Percentiles rank a stretch among this genome's conserved stretches.
These are phyloP conservation scores for Eucalyptus tenuipes DNA, from an alignment of 345 rosid genomes.

Conservation along the genomic window DNA sequence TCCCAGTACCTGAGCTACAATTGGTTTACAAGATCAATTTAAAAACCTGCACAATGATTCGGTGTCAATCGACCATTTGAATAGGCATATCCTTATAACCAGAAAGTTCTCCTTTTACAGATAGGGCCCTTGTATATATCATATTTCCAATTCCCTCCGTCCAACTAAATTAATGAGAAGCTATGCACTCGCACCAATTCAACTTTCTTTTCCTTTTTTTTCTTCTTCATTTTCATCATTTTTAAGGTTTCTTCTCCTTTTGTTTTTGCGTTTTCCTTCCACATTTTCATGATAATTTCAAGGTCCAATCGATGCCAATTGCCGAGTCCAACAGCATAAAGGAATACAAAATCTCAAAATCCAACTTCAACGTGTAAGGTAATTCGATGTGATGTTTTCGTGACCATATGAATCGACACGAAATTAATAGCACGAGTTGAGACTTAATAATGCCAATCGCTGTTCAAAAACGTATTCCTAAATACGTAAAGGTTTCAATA, in stretches of 20 bases:
- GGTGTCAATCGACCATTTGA: background rate
- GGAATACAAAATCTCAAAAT: background rate
- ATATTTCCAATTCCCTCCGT: background rate
- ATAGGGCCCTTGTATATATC: background rate
- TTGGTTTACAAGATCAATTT: background rate
- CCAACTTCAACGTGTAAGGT: rapidly evolving
- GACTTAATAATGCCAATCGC: background rate
- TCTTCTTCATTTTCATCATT: background rate
- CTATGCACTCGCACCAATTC: background rate
- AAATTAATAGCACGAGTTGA: background rate
- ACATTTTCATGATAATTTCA: no score
- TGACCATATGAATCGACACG: background rate
- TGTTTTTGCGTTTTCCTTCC: background rate
- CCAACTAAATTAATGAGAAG: background rate
- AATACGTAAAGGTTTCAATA: background rate
- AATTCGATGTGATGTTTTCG: background rate
- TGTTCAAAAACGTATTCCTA: rapidly evolving
- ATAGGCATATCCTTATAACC: rapidly evolving
- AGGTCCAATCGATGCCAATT: background rate
- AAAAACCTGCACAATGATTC: background rate
- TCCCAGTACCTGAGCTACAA: rapidly evolving
- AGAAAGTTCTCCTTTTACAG: background rate
- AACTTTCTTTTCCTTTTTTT: background rate
- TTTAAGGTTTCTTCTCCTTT: background rate
- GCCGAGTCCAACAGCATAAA: background rate